phyloP scores from a whole-genome alignment of 148 eudicot species.

The Amaranthus cruentus region DNA sequence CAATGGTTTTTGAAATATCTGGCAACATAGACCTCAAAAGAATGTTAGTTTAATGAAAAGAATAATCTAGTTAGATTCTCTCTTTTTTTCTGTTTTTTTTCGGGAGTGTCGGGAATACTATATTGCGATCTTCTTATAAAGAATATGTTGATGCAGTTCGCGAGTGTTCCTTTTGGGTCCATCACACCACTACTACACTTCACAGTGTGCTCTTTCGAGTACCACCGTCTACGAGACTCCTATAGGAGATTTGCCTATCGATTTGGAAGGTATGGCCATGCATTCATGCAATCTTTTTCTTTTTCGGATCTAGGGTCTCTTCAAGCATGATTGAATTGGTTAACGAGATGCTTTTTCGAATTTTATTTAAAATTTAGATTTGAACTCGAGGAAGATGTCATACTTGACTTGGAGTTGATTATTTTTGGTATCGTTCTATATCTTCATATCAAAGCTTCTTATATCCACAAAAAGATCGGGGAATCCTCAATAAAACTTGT shows the following conservation, averaged over 20 bases:
- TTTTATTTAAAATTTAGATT: background rate
- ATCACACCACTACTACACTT: slow-evolving; percentile 93
- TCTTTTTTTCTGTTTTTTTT: background rate
- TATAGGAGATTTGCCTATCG: slow-evolving; percentile 81
- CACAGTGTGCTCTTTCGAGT: slow-evolving; percentile 85
- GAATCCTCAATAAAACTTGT: background rate
- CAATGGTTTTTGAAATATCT: background rate
- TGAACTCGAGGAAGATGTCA: no score
- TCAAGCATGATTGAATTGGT: slow-evolving; percentile 6
- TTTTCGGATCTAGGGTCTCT: background rate
- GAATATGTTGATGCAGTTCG: slow-evolving; percentile 39
- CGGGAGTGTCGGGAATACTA: background rate
- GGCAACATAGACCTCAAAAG: no score
- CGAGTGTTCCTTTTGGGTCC: slow-evolving; percentile 94
- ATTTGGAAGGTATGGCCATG: slow-evolving; percentile 62
- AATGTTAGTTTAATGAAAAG: background rate
- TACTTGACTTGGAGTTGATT: background rate
- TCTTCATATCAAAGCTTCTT: background rate
- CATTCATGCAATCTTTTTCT: background rate
- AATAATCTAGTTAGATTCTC: background rate
- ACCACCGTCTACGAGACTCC: slow-evolving; percentile 92
- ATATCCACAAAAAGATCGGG: background rate
- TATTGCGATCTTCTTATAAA: background rate
- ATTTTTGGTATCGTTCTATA: background rate
- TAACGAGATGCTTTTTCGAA: background rate